Base-by-base conservation (phyloP, 352 stramenopile species). In the Phytophthora kernoviae region DNA sequence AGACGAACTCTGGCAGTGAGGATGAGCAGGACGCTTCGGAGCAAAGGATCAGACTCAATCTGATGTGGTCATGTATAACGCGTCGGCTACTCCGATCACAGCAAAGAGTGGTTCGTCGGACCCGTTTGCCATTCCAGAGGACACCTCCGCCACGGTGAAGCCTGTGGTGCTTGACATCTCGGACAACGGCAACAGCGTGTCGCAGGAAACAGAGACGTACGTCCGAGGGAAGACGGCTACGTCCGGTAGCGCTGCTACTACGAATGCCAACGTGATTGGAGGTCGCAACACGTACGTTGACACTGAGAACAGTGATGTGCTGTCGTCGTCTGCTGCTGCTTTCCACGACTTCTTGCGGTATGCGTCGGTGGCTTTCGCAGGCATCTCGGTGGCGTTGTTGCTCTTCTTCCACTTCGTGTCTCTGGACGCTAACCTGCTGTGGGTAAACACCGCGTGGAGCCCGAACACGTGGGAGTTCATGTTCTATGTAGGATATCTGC, bases 391-490 rank as follows among this genome's bases (percentile, higher is more conserved):
- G 20, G 75, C 75, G 22, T 48, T 91, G 21, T 54, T 90, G 33
- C 52, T 79, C 9, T 76, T 79, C 36, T 88, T 90, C 58, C 81
- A 89, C 52, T 84, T 80, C 44, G 70, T 87, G 7, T 78, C 79
- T 10, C 60, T 87, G 21, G 79, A 91, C 44, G 48, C 63, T 4
- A 65, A 73, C 32, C 49, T 77, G 14, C 55, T 76, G 26, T 86
- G 64, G 70, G 67, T 67, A 9, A 86, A 70, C 22, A 27, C 75
- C 5, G 40, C 70, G 17, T 90, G 77, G 80, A 83, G 79, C 34
- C 83, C 83, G 1, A 93, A 93, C 56, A 83, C 81, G 14, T 92
- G 83, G 83, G 83, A 92, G 58, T 84, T 89, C 47, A 60, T 85
- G 22, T 67, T 84, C 14, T 90, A 88, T 61, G 70, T 81, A 14